phyloP scores from a whole-genome alignment of 768 basidiomycete genomes.

The Boletales sp. region DNA sequence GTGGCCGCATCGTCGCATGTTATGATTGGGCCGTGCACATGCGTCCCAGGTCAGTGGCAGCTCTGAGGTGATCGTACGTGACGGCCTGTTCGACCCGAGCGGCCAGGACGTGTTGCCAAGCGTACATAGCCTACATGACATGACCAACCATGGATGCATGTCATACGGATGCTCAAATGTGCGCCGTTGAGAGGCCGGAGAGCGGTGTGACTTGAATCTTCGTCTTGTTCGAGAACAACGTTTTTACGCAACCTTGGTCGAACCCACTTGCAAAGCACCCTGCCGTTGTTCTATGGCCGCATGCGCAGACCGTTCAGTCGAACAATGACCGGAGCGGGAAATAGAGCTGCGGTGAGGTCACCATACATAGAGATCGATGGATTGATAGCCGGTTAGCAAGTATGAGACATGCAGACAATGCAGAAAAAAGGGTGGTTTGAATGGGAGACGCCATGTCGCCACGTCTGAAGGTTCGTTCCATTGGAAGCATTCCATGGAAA shows the following conservation, averaged over 20 bases:
- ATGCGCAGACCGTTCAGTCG: neutral
- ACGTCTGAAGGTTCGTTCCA: constrained; percentile 19
- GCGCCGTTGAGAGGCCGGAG: neutral
- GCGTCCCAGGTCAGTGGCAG: constrained; percentile 9
- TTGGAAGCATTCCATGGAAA: constrained; percentile 19
- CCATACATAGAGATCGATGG: neutral
- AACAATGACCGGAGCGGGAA: constrained; percentile 1
- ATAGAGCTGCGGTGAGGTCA: constrained; percentile 10
- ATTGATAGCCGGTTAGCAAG: neutral
- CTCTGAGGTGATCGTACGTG: constrained; percentile 9
- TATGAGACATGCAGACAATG: neutral
- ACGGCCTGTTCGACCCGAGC: neutral
- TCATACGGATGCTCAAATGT: neutral
- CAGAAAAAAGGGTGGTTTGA: neutral
- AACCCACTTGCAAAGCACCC: constrained; percentile 1
- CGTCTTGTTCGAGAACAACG: neutral
- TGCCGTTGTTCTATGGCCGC: neutral
- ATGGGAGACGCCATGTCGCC: constrained; percentile 6
- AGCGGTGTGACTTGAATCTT: neutral
- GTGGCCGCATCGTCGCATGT: too few species aligned
- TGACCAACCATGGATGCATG: too few species aligned
- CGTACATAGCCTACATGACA: constrained; percentile 14
- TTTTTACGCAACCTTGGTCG: neutral
- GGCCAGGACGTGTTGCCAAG: constrained; percentile 4
- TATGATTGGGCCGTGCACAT: neutral